Percentiles rank a stretch among this genome's conserved stretches.
phyloP scores from a whole-genome alignment of 441 rosid genomes.

The Brassica balearica region DNA sequence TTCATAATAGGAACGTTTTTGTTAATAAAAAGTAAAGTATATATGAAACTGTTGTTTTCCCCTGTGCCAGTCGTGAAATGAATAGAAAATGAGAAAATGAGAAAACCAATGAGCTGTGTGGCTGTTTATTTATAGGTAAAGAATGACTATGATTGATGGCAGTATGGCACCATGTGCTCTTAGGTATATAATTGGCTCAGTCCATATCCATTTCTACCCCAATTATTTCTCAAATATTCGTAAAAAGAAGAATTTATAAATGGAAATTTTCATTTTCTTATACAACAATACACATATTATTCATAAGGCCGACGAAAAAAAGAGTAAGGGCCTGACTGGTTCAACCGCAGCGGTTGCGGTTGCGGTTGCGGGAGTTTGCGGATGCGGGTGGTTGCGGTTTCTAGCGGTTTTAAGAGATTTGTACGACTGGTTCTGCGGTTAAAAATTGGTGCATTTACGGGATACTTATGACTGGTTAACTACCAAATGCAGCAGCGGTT shows the following conservation, averaged over 20 bases:
- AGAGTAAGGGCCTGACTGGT: too few species aligned
- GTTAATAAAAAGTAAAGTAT: not conserved
- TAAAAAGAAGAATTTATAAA: not conserved
- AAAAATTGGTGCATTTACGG: too few species aligned
- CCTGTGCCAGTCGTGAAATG: constrained; percentile 16
- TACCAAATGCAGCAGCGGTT: too few species aligned
- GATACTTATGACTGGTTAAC: too few species aligned
- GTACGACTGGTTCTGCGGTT: too few species aligned
- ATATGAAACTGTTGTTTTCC: not conserved
- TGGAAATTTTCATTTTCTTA: constrained; percentile 3
- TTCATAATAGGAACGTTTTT: constrained; percentile 1
- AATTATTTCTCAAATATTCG: constrained; percentile 3
- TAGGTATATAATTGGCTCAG: not conserved
- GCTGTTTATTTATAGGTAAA: constrained; percentile 13
- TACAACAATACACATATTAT: not conserved
- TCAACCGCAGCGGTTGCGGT: too few species aligned
- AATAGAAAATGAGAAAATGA: constrained; percentile 12
- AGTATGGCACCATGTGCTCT: constrained; percentile 32
- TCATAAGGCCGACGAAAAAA: not conserved
- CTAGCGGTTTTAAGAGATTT: too few species aligned
- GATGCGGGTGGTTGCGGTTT: too few species aligned
- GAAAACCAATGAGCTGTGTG: constrained; percentile 26
- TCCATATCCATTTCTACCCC: constrained; percentile 7
- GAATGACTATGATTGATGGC: constrained; percentile 21
- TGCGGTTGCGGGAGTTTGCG: too few species aligned